Conservation (phyloP, 331 rosid species). For the Telfairia occidentalis region DNA sequence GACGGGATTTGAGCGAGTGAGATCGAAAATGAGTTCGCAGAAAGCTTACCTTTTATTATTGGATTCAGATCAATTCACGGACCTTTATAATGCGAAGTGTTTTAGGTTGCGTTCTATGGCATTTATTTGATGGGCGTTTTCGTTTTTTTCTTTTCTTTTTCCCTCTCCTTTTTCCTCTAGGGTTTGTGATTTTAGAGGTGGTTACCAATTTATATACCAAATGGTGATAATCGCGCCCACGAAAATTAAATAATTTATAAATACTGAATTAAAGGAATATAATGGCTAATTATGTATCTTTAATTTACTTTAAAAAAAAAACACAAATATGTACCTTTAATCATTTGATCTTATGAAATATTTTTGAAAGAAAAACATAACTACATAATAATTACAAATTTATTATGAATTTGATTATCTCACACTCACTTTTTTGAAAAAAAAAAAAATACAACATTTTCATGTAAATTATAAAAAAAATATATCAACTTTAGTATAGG, state of each 20-base stretch:
- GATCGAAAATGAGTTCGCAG: conserved; percentile 10
- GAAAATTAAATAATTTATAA: background rate
- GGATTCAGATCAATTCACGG: conserved; percentile 27
- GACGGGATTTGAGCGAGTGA: background rate
- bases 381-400: background rate
- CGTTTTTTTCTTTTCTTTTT: background rate
- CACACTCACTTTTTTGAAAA: background rate
- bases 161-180: conserved; percentile 4
- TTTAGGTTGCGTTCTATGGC: conserved; percentile 7
- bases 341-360: too few species aligned
- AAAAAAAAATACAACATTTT: too few species aligned
- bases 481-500: too few species aligned
- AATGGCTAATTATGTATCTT: background rate
- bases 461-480: too few species aligned
- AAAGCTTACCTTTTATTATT: conserved; percentile 28
- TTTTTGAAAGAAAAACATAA: background rate
- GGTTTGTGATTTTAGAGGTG: conserved; percentile 1
- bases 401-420: background rate
- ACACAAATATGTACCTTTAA: too few species aligned
- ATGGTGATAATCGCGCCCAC: background rate
- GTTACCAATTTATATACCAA: background rate
- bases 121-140: conserved; percentile 9
- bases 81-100: conserved; percentile 16
- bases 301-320: too few species aligned
- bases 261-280: background rate